phyloP scores from a whole-genome alignment of 768 basidiomycete species.

The Trametes cingulata region DNA sequence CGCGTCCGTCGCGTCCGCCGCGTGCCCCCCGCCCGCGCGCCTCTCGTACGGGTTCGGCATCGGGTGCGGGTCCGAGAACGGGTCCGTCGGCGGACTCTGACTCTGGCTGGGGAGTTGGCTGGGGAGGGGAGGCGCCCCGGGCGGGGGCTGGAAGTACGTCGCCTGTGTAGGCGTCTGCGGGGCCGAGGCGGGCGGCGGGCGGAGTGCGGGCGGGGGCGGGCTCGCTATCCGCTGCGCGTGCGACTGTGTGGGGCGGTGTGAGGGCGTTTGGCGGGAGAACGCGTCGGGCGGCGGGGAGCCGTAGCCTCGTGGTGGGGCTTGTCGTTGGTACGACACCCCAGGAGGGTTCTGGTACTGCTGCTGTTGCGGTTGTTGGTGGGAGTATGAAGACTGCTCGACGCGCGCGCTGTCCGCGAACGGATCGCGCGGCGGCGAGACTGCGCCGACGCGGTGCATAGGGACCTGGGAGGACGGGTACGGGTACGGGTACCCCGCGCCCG shows the following conservation, averaged over 20 bases:
- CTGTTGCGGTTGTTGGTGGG: no score
- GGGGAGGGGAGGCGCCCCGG: conserved; percentile 8
- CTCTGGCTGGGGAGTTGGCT: not conserved
- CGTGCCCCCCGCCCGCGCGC: conserved; percentile 2
- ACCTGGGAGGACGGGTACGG: not conserved
- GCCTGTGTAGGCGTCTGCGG: conserved; percentile 8
- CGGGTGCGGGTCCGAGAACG: conserved; percentile 14
- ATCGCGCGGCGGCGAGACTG: conserved; percentile 1
- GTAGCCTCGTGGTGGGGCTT: conserved; percentile 16
- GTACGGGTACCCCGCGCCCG: conserved; percentile 14
- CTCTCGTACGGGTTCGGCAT: conserved; percentile 20
- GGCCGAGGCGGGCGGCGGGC: not conserved
- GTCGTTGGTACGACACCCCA: conserved; percentile 15
- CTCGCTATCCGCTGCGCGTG: not conserved
- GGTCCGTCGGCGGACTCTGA: not conserved
- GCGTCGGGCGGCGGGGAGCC: conserved; percentile 20
- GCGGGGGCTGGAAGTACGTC: conserved; percentile 4
- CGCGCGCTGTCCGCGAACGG: conserved; percentile 21
- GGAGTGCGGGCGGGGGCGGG: not conserved
- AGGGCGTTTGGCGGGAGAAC: not conserved
- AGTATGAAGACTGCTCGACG: not conserved
- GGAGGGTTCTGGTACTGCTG: not conserved
- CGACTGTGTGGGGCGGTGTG: conserved; percentile 7
- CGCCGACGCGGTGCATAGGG: conserved; percentile 7
- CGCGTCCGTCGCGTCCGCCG: conserved; percentile 17